Conservation (phyloP, 225 moss, liverwort and hornwort species). For the Takakia lepidozioides region DNA sequence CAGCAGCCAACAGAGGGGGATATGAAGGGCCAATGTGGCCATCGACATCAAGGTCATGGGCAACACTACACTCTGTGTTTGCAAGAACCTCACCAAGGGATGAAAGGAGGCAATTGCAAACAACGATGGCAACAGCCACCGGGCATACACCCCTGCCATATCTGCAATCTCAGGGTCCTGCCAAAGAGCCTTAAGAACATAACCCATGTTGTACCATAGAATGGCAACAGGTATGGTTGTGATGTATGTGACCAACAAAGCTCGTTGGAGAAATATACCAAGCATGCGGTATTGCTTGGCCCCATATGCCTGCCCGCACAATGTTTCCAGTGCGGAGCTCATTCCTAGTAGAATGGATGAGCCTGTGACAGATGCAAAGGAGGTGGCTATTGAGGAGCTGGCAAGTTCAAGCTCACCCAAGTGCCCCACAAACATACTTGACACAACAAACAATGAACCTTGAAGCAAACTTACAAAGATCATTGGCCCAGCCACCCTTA, state of each 20-base stretch:
- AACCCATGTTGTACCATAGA: conserved; percentile 28
- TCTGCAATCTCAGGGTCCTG: conserved; percentile 35
- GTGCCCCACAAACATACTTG: conserved; percentile 47
- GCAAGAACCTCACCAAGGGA: conserved; percentile 39
- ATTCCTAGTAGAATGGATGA: conserved; percentile 29
- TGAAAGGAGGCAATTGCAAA: conserved; percentile 28
- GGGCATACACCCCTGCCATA: conserved; percentile 24
- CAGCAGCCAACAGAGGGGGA: conserved; percentile 26
- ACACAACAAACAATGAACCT: conserved; percentile 25
- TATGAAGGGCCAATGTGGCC: conserved; percentile 25
- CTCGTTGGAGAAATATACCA: conserved; percentile 42
- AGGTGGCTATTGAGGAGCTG: conserved; percentile 36
- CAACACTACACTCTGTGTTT: conserved; percentile 40
- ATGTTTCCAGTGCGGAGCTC: conserved; percentile 34
- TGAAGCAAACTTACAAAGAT: conserved; percentile 37
- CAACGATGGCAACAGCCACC: conserved; percentile 26
- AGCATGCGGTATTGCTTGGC: conserved; percentile 32
- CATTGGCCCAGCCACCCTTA: conserved; percentile 30
- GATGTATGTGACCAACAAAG: conserved; percentile 17
- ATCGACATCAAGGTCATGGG: too few relatives aligned
- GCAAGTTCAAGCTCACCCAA: too few relatives aligned
- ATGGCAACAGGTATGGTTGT: conserved; percentile 21
- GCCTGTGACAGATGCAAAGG: conserved; percentile 34
- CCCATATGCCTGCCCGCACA: conserved; percentile 53
- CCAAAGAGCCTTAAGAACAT: conserved; percentile 18